Base-by-base conservation (phyloP, 1,284 basidiomycete genomes). In the Ustilago lituana region DNA sequence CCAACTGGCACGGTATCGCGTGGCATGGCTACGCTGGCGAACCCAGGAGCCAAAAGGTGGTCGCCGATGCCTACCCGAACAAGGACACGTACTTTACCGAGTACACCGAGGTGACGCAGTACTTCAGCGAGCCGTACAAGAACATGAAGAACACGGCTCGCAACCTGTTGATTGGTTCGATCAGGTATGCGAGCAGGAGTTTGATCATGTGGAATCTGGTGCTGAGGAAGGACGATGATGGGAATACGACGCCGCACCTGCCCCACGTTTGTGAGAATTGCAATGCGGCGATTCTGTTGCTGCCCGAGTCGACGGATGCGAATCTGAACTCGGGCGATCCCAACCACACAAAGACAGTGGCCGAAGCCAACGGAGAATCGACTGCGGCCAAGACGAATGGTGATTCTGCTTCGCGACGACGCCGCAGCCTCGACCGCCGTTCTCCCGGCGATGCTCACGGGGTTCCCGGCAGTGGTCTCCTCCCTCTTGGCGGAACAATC, bases 1-100 rank as follows among this genome's bases (percentile, higher is more conserved):
- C 38, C 2, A 33, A 45, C 3, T 77, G 59, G 55, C 29, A 29
- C 17, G 64, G 55, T 19, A 52, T 68, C n/a, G 71, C 75, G 4
- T 77, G 73, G 71, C 75, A 77, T 43, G 74, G 75, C 23, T 77
- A 77, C 33, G 63, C 60, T 4, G 75, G 73, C 14, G 9, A 47
- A 3, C 71, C 75, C 0, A 14, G 6, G 4, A n/a, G 32, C 0
- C 75, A 77, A 37, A 47, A 62, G 17, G 23, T 35, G 0, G 53
- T 74, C 29, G 52, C 50, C 33, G 45, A 65, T 11, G 73, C 75
- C 14, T 77, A 65, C 46, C 71, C 73, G 9, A 29, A 31, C 26
- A 47, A 49, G 22, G 54, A 56, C 26, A 49, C 45, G 11, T 65
- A 57, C 51, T 66, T 77, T 20, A 73, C 70, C 38, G 74, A 77